phyloP scores from a whole-genome alignment of 306 rosid genomes.

The Notholithocarpus densiflorus region DNA sequence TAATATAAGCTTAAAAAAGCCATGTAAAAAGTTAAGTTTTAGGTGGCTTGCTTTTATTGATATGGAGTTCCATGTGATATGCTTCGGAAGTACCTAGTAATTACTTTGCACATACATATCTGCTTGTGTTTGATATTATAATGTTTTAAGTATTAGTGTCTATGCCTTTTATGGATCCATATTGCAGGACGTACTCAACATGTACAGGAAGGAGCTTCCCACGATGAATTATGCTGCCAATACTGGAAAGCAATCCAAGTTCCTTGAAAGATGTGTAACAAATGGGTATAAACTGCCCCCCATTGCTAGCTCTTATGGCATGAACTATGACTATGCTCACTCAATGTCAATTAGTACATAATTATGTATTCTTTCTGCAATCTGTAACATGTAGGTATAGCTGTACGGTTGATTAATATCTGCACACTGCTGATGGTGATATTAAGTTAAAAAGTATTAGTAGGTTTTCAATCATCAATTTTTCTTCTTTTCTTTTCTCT shows the following conservation, averaged over 20 bases:
- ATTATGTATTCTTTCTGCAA: background rate
- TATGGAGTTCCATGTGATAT: no score
- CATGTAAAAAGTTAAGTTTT: no score
- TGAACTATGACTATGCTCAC: background rate
- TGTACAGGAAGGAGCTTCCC: slow-evolving; percentile 78
- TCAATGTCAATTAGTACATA: background rate
- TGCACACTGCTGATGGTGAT: slow-evolving; percentile 2
- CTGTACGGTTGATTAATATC: background rate
- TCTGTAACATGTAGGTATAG: background rate
- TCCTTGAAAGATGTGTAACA: slow-evolving; percentile 78
- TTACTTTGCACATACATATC: no score
- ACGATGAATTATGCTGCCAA: slow-evolving; percentile 88
- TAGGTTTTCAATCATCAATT: background rate
- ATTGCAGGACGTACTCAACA: slow-evolving; percentile 62
- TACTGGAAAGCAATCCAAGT: slow-evolving; percentile 79
- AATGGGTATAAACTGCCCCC: slow-evolving; percentile 56
- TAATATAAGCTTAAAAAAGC: no score
- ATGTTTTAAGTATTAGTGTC: background rate
- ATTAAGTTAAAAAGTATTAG: slow-evolving; percentile 16
- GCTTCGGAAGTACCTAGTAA: no score
- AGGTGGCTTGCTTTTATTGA: no score
- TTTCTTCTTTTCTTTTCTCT: slow-evolving; percentile 15
- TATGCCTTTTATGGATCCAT: background rate
- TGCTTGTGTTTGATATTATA: background rate
- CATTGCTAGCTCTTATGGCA: background rate